phyloP scores from a whole-genome alignment of 148 eudicot genomes.

The Rhododendron ovatum region DNA sequence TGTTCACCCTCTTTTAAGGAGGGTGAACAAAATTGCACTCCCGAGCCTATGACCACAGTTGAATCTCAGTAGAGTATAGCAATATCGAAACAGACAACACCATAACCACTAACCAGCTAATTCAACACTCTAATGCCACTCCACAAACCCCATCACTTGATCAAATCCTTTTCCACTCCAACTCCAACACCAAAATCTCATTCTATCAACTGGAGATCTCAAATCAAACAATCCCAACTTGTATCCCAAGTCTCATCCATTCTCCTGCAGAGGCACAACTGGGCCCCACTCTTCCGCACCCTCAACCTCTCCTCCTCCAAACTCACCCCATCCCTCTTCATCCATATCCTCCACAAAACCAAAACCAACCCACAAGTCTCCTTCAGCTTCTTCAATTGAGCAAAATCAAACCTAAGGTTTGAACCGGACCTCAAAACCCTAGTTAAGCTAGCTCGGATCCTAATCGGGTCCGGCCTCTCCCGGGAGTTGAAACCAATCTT shows the following conservation, averaged over 20 bases:
- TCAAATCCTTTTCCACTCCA: conserved; percentile 21
- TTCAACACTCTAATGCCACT: conserved; percentile 17
- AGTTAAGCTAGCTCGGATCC: conserved; percentile 28
- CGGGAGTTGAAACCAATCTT: conserved; percentile 47
- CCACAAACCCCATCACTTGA: conserved; percentile 5
- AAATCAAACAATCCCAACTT: conserved; percentile 38
- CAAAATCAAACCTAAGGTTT: conserved; percentile 50
- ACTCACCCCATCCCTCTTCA: conserved; percentile 51
- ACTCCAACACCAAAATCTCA: conserved; percentile 18
- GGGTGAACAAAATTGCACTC: no score
- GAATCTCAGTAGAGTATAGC: no score
- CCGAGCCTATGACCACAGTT: not conserved
- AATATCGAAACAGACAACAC: not conserved
- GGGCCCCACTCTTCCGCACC: conserved; percentile 49
- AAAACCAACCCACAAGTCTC: conserved; percentile 57
- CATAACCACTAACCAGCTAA: not conserved
- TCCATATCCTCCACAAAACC: conserved; percentile 48
- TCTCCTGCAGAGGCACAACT: conserved; percentile 58
- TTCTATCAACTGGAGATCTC: conserved; percentile 49
- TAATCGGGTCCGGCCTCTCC: conserved; percentile 33
- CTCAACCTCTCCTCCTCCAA: conserved; percentile 38
- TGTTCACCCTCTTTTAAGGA: no score
- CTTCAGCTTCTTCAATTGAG: conserved; percentile 69
- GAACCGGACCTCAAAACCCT: conserved; percentile 53
- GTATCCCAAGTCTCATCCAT: conserved; percentile 62